Evolutionary conservation across 257 asterid species (phyloP), one percentile per base, ranked within the genome.

Genomic region (Scutellaria barbata): DNA sequence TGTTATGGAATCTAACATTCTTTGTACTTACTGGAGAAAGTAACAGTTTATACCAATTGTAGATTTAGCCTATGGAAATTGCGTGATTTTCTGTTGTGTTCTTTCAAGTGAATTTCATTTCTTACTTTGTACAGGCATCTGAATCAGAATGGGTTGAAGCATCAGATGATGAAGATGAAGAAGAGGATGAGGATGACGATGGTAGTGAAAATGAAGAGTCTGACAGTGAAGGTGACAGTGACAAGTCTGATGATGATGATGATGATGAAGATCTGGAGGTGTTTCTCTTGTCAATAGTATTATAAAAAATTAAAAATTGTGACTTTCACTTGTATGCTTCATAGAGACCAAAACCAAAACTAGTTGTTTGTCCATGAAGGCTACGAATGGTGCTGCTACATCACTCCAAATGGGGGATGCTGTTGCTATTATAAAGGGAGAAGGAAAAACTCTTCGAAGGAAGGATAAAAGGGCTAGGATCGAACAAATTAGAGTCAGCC

Each of bases 131-230:
- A 46, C 84, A 95, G 99, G 98, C 95, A 56, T 84, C 99, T 66
- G 90, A 85, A 90, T 82, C 99, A 33, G 98, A 95, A 79, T 95
- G 99, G 99, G 67, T 95, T 54, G 98, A 92, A 84, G 93, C 73
- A 43, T 89, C 96, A 7, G 99, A 94, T 35, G 66, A 88, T 46
- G 79, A 74, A 66, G 79, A 85, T 12, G 94, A 85, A 7, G 92
- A 84, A 8, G 92, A 87, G 30, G 90, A 85, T 57, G 90, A 85
- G 1, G 95, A 85, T 6, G 94, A 83, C 8, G 95, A 88, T 4
- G 92, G 80, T 22, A 90, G 85, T 2, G 96, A 84, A 35, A 64
- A 72, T 63, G 98, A 85, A 51, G 45, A 76, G 30, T 69, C 80
- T 14, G 89, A 80, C 43, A 77, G 83, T 72, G 97, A 80, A 79